Percentiles rank a stretch among this genome's conserved stretches.
Evolutionary conservation across 2,329 filamentous ascomycete genomes (phyloP).

Genomic region (Phyllosticta citrichinensis): DNA sequence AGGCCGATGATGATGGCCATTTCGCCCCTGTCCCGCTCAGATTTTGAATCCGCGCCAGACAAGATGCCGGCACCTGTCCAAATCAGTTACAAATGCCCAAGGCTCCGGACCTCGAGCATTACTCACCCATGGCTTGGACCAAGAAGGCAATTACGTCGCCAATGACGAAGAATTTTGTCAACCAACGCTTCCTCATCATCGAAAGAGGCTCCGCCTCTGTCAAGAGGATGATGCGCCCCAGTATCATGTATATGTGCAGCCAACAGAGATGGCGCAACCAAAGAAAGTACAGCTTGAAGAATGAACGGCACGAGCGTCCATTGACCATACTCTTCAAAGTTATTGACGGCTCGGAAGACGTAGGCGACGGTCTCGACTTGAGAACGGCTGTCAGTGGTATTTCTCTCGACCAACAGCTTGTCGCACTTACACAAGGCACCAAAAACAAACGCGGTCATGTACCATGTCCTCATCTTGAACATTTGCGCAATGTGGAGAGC

Average conservation of each 20-base stretch:
- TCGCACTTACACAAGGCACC: constrained; percentile 40
- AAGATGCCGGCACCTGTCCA: constrained; percentile 1
- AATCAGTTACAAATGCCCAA: background rate
- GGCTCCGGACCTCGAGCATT: background rate
- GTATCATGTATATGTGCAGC: constrained; percentile 38
- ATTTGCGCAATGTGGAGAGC: constrained; percentile 30
- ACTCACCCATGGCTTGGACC: constrained; percentile 22
- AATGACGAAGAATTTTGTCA: constrained; percentile 34
- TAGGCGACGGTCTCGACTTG: constrained; percentile 44
- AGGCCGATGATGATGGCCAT: constrained; percentile 19
- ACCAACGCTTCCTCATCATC: constrained; percentile 24
- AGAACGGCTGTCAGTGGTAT: background rate
- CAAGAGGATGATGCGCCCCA: constrained; percentile 30
- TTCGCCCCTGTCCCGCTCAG: background rate
- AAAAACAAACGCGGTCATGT: constrained; percentile 42
- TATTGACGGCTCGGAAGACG: constrained; percentile 29
- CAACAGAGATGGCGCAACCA: constrained; percentile 39
- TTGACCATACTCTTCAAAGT: constrained; percentile 18
- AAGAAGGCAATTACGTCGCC: constrained; percentile 35
- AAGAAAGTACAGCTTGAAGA: constrained; percentile 34
- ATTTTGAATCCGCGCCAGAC: background rate
- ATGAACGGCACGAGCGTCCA: constrained; percentile 31
- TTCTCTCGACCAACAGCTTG: background rate
- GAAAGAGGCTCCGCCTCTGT: constrained; percentile 25
- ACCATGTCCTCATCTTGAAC: constrained; percentile 35